A percentile compares a stretch with the other conserved stretches of the same genome.
Conservation (phyloP, 2,329 filamentous ascomycete genomes). For the Huntiella omanensis region DNA sequence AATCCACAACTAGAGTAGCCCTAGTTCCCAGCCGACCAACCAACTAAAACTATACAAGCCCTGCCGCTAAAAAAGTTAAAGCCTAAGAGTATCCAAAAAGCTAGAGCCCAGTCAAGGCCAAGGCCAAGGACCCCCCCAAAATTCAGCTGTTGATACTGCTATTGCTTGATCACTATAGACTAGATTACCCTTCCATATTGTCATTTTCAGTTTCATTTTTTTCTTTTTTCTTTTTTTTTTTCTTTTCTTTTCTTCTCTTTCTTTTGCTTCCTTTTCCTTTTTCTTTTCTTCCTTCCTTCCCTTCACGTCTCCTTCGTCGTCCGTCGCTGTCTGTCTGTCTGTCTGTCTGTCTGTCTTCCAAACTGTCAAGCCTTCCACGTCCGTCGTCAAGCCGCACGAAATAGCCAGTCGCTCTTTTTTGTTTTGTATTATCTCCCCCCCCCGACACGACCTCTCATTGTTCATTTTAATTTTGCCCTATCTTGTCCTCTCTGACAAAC, state of each 20-base stretch:
- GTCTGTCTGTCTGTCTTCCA: conserved; percentile 1
- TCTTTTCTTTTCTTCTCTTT: not conserved
- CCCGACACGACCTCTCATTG: too few species aligned
- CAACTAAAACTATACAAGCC: too few species aligned
- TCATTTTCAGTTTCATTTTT: not conserved
- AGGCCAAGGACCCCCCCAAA: too few species aligned
- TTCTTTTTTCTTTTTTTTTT: not conserved
- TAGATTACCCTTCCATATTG: not conserved
- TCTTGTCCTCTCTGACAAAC: not conserved
- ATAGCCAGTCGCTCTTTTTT: not conserved
- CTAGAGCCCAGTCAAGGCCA: too few species aligned
- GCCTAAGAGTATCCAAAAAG: too few species aligned
- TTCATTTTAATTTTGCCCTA: too few species aligned
- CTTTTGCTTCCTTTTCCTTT: not conserved
- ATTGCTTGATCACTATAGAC: too few species aligned
- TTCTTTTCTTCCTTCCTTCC: not conserved
- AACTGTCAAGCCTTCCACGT: not conserved
- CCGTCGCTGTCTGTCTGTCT: not conserved
- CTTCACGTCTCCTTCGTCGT: not conserved
- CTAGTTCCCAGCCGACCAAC: too few species aligned
- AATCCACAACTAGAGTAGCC: too few species aligned
- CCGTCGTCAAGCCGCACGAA: not conserved
- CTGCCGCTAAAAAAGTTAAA: too few species aligned
- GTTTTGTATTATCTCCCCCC: not conserved
- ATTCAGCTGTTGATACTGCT: too few species aligned